These are phyloP conservation scores for Triticum turgidum DNA, from an alignment of 176 grass and related monocot genomes.

Conservation along the genomic window DNA sequence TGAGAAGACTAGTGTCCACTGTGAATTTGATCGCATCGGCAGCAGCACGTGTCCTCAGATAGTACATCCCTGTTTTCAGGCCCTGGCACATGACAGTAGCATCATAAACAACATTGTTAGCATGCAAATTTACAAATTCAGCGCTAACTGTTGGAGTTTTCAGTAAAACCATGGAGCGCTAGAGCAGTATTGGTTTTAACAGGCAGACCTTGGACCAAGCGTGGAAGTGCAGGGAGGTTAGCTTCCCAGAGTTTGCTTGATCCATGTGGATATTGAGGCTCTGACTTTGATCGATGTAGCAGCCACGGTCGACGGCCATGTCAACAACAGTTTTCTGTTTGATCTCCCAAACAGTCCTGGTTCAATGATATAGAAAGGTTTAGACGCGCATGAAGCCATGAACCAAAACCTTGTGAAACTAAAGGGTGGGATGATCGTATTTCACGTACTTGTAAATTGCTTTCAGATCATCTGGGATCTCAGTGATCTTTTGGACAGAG, in stretches of 20 bases:
- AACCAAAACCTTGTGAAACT: neutral
- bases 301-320: constrained; percentile 80
- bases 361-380: constrained; percentile 8
- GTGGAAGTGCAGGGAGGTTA: constrained; percentile 79
- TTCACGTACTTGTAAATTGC: constrained; percentile 64
- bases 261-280: constrained; percentile 91
- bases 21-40: constrained; percentile 85
- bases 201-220: constrained; percentile 71
- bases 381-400: neutral
- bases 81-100: constrained; percentile 40
- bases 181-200: neutral
- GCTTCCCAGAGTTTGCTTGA: constrained; percentile 68
- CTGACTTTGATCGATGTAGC: constrained; percentile 80
- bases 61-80: constrained; percentile 90
- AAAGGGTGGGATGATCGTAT: neutral
- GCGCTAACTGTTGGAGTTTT: neutral
- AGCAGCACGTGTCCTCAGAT: constrained; percentile 70
- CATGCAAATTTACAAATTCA: neutral
- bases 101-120: neutral
- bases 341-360: constrained; percentile 85
- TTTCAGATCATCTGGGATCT: constrained; percentile 71
- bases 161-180: neutral
- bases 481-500: constrained; percentile 60
- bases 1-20: constrained; percentile 62
- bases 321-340: constrained; percentile 82